Evolutionary conservation across 495 filamentous ascomycete species (phyloP).

Genomic region (Symbiotaphrina buchneri): DNA sequence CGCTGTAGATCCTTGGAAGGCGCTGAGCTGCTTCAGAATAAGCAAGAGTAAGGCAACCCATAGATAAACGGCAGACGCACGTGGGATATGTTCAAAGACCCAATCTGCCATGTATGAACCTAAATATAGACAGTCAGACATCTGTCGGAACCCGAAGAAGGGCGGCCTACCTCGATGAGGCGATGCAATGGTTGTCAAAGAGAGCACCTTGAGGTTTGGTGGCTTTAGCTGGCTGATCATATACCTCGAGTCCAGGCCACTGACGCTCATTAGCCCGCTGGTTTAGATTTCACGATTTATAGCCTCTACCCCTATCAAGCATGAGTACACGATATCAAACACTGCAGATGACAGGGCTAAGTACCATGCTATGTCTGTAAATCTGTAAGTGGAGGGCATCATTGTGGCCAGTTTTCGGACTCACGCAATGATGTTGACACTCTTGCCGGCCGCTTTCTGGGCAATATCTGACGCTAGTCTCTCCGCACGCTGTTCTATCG

Average conservation of each 20-base stretch:
- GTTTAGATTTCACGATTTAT: too few species aligned
- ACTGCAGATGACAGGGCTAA: too few species aligned
- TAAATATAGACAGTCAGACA: too few species aligned
- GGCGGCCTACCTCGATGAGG: conserved; percentile 48
- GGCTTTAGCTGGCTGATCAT: conserved; percentile 71
- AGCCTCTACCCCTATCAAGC: too few species aligned
- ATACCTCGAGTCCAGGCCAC: conserved; percentile 77
- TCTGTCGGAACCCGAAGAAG: conserved; percentile 2
- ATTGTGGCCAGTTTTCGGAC: conserved; percentile 13
- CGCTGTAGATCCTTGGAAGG: conserved; percentile 47
- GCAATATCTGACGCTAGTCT: conserved; percentile 42
- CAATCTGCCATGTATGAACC: conserved; percentile 73
- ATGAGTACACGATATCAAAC: too few species aligned
- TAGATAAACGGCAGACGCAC: conserved; percentile 8
- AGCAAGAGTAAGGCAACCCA: background rate
- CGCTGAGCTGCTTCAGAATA: conserved; percentile 14
- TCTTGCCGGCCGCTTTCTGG: conserved; percentile 38
- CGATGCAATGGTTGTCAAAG: conserved; percentile 70
- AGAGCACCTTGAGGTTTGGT: conserved; percentile 44
- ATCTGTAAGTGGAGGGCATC: background rate
- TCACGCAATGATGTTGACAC: conserved; percentile 77
- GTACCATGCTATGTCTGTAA: conserved; percentile 51
- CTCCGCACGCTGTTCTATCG: conserved; percentile 55
- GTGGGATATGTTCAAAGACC: conserved; percentile 47
- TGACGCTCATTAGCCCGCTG: conserved; percentile 13